A percentile compares a stretch with the other conserved stretches of the same genome.
Evolutionary conservation across 1,139 yeast species (phyloP).

Genomic region (Magnusiomyces ingens): DNA sequence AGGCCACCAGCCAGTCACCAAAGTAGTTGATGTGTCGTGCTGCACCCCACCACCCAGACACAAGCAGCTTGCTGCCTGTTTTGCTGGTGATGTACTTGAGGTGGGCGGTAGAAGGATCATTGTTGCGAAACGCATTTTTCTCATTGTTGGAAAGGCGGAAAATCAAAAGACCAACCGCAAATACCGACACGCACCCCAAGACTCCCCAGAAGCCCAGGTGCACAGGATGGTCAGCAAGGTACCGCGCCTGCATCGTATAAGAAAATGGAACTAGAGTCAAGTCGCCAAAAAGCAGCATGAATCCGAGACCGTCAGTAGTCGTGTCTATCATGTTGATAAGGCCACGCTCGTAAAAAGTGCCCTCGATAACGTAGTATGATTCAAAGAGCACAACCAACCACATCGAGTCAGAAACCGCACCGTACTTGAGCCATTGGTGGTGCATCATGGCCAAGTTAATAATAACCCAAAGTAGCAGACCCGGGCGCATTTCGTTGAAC

Average conservation of each 20-base stretch:
- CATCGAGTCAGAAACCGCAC: constrained; percentile 65
- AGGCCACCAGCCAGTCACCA: constrained; percentile 91
- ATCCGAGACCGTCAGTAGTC: constrained; percentile 95
- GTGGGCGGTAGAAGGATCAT: constrained; percentile 55
- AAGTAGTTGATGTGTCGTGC: constrained; percentile 92
- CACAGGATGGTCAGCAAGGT: constrained; percentile 59
- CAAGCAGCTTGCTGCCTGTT: constrained; percentile 71
- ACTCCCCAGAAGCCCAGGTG: constrained; percentile 44
- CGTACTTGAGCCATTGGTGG: constrained; percentile 61
- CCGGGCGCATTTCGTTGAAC: constrained; percentile 93
- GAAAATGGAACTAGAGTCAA: constrained; percentile 91
- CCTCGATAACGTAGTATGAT: constrained; percentile 80
- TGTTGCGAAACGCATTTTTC: constrained; percentile 76
- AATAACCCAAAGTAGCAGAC: constrained; percentile 77
- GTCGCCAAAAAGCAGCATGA: constrained; percentile 93
- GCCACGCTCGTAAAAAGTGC: constrained; percentile 87
- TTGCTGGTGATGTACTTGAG: constrained; percentile 63
- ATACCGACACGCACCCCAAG: constrained; percentile 37
- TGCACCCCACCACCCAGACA: constrained; percentile 94
- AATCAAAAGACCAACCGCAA: constrained; percentile 64
- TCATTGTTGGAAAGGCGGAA: constrained; percentile 81
- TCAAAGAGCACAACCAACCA: constrained; percentile 63
- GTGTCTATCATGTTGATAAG: constrained; percentile 90
- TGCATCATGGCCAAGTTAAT: constrained; percentile 76
- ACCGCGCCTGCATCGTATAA: constrained; percentile 80